Evolutionary conservation across 108 stramenopile species (phyloP).

Genomic region (Skeletonema tropicum): DNA sequence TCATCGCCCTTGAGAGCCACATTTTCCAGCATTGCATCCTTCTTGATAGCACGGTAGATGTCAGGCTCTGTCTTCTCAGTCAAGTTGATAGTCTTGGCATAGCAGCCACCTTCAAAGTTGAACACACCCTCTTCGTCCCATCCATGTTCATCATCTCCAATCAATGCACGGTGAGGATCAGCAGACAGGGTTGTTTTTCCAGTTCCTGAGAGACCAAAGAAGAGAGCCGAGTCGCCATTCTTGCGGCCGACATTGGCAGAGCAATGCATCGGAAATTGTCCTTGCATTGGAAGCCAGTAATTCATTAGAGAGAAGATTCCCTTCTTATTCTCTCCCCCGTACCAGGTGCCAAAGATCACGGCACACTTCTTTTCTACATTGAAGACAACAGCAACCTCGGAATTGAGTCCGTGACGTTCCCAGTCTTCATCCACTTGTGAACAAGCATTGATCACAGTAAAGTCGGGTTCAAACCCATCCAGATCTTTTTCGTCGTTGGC

Average conservation of each 20-base stretch:
- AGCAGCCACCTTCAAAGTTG: constrained; percentile 99
- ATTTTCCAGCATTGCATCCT: constrained; percentile 96
- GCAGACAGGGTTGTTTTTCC: constrained; percentile 98
- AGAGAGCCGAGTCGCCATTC: constrained; percentile 90
- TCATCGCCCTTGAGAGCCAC: constrained; percentile 74
- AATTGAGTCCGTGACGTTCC: constrained; percentile 89
- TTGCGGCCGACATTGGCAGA: constrained; percentile 96
- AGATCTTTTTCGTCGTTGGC: constrained; percentile 74
- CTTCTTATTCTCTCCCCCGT: constrained; percentile 99
- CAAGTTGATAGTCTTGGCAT: constrained; percentile 98
- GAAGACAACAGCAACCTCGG: constrained; percentile 95
- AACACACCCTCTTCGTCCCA: constrained; percentile 98
- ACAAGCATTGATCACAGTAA: constrained; percentile 97
- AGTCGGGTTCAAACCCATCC: constrained; percentile 91
- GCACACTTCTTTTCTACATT: constrained; percentile 94
- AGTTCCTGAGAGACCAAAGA: constrained; percentile 96
- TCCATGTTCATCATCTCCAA: constrained; percentile 95
- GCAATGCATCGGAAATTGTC: constrained; percentile 97
- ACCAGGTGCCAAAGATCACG: constrained; percentile 96
- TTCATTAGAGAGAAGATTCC: constrained; percentile 99
- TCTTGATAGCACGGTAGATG: constrained; percentile 95
- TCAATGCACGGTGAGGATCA: constrained; percentile 92
- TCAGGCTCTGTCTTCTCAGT: constrained; percentile 95
- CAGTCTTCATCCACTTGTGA: constrained; percentile 88
- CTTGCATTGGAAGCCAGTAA: constrained; percentile 93